phyloP scores from a whole-genome alignment of 768 basidiomycete genomes.

The Inosperma sp. region DNA sequence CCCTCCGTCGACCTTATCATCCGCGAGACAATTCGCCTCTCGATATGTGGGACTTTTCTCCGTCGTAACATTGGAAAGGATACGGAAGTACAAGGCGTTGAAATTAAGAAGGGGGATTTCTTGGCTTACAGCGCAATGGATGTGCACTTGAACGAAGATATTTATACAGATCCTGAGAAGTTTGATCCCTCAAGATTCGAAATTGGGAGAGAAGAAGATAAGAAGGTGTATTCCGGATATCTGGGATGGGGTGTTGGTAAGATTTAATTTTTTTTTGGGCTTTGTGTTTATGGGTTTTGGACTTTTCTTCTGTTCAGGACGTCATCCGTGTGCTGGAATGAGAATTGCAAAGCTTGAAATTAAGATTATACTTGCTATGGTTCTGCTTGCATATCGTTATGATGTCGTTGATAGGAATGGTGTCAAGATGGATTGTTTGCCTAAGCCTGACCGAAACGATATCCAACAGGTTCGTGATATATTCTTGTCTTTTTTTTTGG shows the following conservation, averaged over 20 bases:
- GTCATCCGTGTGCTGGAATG: too few relatives aligned
- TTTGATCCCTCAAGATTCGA: slow-evolving; percentile 36
- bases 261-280: not conserved
- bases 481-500: not conserved
- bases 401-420: not conserved
- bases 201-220: slow-evolving; percentile 27
- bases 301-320: slow-evolving; percentile 2
- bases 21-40: slow-evolving; percentile 37
- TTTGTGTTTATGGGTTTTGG: not conserved
- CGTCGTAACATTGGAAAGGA: slow-evolving; percentile 35
- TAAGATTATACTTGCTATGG: slow-evolving; percentile 9
- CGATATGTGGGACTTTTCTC: slow-evolving; percentile 25
- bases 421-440: not conserved
- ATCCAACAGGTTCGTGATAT: slow-evolving; percentile 7
- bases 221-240: slow-evolving; percentile 16
- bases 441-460: not conserved
- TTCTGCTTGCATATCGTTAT: slow-evolving; percentile 4
- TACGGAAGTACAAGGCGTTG: slow-evolving; percentile 23
- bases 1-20: too few relatives aligned
- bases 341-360: too few relatives aligned
- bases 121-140: too few relatives aligned
- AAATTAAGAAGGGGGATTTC: slow-evolving; percentile 31
- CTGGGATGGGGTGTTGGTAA: slow-evolving; percentile 16
- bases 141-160: slow-evolving; percentile 31
- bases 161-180: slow-evolving; percentile 32